A percentile compares a stretch with the other conserved stretches of the same genome.
These are phyloP conservation scores for Entomophthora muscae DNA, from an alignment of 371 early-diverging fungal genomes.

Conservation along the genomic window DNA sequence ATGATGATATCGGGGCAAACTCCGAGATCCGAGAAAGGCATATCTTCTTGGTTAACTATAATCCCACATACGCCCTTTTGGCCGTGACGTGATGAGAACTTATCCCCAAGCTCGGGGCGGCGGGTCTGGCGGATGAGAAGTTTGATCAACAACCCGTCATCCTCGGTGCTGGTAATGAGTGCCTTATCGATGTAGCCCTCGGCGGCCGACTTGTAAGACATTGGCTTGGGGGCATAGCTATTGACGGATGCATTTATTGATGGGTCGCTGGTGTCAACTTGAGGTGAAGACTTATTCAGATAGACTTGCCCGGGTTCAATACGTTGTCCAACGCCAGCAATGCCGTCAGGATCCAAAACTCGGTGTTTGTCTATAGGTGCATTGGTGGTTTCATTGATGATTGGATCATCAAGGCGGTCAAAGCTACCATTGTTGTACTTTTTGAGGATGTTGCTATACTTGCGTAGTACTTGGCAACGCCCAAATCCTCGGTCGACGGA, in stretches of 20 bases:
- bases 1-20: conserved; percentile 98
- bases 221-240: conserved; percentile 60
- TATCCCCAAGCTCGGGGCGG: conserved; percentile 98
- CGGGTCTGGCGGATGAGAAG: conserved; percentile 92
- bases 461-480: conserved; percentile 90
- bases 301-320: conserved; percentile 52
- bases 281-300: conserved; percentile 77
- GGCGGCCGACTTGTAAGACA: conserved; percentile 73
- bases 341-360: conserved; percentile 69
- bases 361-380: conserved; percentile 34
- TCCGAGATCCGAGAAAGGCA: conserved; percentile 98
- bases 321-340: conserved; percentile 75
- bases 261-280: conserved; percentile 20
- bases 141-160: conserved; percentile 89
- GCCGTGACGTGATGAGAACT: conserved; percentile 99
- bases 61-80: conserved; percentile 99
- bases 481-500: conserved; percentile 98
- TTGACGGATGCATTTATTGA: conserved; percentile 23
- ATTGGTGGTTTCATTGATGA: conserved; percentile 20
- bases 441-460: conserved; percentile 58
- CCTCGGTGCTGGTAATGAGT: conserved; percentile 76
- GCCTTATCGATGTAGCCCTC: conserved; percentile 67
- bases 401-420: conserved; percentile 74
- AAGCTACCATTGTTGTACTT: conserved; percentile 77
- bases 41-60: conserved; percentile 93